Evolutionary conservation across 2,329 filamentous ascomycete species (phyloP).

Genomic region (Fusarium nodosum): DNA sequence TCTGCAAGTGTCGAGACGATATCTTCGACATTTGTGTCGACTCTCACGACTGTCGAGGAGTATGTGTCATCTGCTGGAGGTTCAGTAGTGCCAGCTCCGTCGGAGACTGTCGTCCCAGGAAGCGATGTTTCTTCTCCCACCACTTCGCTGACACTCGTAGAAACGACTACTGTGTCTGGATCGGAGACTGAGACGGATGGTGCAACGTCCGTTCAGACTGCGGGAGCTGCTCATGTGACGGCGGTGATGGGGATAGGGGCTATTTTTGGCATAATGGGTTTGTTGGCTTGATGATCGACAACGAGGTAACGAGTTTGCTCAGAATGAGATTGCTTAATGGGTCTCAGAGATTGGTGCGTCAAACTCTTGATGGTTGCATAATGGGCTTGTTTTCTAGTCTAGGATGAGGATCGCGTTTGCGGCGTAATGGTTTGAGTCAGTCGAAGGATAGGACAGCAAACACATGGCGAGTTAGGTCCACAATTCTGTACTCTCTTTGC

Average conservation of each 20-base stretch:
- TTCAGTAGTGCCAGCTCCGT: constrained; percentile 17
- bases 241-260: constrained; percentile 45
- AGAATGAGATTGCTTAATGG: constrained; percentile 17
- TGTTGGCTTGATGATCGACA: constrained; percentile 39
- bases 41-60: constrained; percentile 24
- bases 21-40: constrained; percentile 14
- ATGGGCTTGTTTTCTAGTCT: constrained; percentile 41
- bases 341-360: constrained; percentile 20
- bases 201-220: constrained; percentile 41
- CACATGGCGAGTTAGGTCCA: constrained; percentile 28
- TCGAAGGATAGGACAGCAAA: constrained; percentile 22
- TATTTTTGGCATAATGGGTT: constrained; percentile 43
- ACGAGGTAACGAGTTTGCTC: not conserved
- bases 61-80: constrained; percentile 38
- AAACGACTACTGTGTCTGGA: constrained; percentile 5
- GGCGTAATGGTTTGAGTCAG: constrained; percentile 20
- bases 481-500: not conserved
- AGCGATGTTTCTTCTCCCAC: constrained; percentile 16
- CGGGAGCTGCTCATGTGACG: constrained; percentile 41
- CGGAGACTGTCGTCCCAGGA: constrained; percentile 1
- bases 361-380: constrained; percentile 27
- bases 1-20: constrained; percentile 1
- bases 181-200: constrained; percentile 25
- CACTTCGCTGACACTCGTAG: constrained; percentile 11
- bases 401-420: constrained; percentile 17